phyloP scores from a whole-genome alignment of 441 rosid genomes.

The Populus hybrid region DNA sequence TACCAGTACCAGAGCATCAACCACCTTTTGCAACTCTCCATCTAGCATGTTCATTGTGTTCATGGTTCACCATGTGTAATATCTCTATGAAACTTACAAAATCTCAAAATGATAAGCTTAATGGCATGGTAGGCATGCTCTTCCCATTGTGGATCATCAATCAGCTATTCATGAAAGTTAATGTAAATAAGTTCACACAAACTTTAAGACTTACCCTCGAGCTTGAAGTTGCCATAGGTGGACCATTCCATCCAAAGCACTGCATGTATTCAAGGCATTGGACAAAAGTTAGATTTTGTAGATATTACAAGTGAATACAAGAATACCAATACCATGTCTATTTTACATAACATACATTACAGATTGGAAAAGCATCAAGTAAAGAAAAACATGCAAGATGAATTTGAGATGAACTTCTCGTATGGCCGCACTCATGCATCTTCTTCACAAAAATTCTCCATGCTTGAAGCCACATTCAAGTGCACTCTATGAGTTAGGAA shows the following conservation, averaged over 20 bases:
- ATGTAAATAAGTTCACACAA: not conserved
- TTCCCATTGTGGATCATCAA: not conserved
- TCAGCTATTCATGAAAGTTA: not conserved
- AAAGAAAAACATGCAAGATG: not conserved
- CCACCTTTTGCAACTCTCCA: not conserved
- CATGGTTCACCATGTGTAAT: not conserved
- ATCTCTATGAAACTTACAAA: conserved; percentile 1
- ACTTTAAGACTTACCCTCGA: conserved; percentile 47
- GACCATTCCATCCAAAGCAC: conserved; percentile 84
- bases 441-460: conserved; percentile 7
- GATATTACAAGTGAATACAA: conserved; percentile 7
- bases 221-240: conserved; percentile 84
- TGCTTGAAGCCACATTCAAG: not conserved
- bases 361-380: not conserved
- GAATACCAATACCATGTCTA: not conserved
- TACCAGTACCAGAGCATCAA: not conserved
- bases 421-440: not conserved
- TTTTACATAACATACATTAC: not conserved
- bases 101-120: not conserved
- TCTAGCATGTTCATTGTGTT: not conserved
- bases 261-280: conserved; percentile 29
- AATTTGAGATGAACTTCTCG: not conserved
- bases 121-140: not conserved
- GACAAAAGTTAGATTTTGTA: conserved; percentile 23
- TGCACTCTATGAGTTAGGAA: not conserved